A percentile compares a stretch with the other conserved stretches of the same genome.
Evolutionary conservation across 345 rosid genomes (phyloP).

Genomic region (Brassica juncea): DNA sequence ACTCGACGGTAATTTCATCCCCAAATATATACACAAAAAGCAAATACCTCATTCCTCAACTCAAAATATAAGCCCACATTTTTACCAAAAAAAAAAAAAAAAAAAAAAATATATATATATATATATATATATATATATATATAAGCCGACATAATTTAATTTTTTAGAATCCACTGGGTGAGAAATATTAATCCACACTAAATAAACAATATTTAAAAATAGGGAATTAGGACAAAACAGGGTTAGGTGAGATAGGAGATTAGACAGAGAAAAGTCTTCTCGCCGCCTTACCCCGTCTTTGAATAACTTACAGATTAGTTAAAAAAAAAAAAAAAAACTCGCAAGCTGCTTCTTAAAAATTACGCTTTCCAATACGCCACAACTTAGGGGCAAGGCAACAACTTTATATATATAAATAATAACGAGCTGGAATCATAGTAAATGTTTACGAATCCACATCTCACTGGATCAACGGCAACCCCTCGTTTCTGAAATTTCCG

Average conservation of each 20-base stretch:
- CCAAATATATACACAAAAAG: background rate
- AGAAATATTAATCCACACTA: background rate
- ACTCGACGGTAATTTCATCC: background rate
- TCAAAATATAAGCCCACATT: background rate
- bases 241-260: background rate
- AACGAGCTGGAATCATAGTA: background rate
- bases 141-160: background rate
- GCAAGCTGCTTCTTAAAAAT: background rate
- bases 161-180: background rate
- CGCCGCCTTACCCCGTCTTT: background rate
- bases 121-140: no score
- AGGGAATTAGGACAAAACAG: background rate
- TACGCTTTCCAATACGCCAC: background rate
- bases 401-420: background rate
- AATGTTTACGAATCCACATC: constrained; percentile 43
- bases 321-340: background rate
- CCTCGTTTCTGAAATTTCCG: constrained; percentile 36
- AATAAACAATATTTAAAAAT: background rate
- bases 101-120: no score
- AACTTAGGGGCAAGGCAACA: background rate
- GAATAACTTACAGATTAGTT: background rate
- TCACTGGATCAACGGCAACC: constrained; percentile 49
- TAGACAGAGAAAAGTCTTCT: background rate
- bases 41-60: background rate
- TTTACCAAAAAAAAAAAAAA: no score